Evolutionary conservation across 2,329 filamentous ascomycete genomes (phyloP), one percentile per base, ranked within the genome.

Genomic region (Pestalotiopsis sp.): DNA sequence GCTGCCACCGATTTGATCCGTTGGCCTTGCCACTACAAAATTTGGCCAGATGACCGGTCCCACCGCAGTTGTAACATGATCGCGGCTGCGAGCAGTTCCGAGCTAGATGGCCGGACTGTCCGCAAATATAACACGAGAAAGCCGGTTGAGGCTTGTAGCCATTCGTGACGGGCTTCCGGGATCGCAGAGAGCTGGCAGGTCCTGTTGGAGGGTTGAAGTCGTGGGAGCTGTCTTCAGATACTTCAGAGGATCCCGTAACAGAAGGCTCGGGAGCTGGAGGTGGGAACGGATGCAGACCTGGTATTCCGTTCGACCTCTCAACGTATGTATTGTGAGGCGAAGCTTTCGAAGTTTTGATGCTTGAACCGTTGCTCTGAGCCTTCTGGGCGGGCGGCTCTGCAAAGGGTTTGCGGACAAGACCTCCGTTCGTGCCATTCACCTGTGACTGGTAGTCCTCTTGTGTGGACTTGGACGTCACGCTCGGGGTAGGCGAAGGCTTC

Each of bases 71-170:
- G 20, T 59, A 66, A 56, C 64, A 66, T 7, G 17, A n/a, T 23
- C 63, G 45, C 17, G 31, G 45, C 63, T 66, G 41, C 14, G 41
- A 49, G n/a, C 63, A 66, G n/a, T 56, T 56, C n/a, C 41, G 63
- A 20, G 63, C 63, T 11, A 56, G 27, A 36, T 66, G 63, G 13
- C 31, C 62, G 38, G 38, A 20, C 31, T 57, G 23, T 13, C 49
- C 45, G 39, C 63, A 66, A 20, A 66, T 58, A 31, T 66, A 66
- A 36, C 63, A 66, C 14, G 63, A 62, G n/a, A 41, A 62, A 13
- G 27, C 59, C 4, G 45, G 49, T 23, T 56, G 63, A 20, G 63
- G 45, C 9, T 36, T 66, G 13, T 27, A 23, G n/a, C 63, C 63
- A 66, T 58, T 66, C n/a, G 31, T 57, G 25, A n/a, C 11, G 20